A percentile compares a stretch with the other conserved stretches of the same genome.
phyloP scores from a whole-genome alignment of 352 stramenopile genomes.

The Pythium apleroticum region DNA sequence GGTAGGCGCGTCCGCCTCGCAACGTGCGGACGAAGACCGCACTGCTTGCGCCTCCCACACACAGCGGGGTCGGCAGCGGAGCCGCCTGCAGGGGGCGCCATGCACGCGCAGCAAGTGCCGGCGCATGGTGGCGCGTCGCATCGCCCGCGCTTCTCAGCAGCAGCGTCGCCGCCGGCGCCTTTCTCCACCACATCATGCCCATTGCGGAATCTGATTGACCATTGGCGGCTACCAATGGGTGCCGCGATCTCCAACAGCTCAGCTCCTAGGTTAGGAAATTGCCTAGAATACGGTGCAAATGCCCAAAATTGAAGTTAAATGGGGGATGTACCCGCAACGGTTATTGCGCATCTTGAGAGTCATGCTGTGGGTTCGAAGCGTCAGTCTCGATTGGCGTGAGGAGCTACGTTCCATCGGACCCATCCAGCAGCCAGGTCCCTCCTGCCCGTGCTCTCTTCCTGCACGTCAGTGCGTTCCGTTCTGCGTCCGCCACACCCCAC shows the following conservation, averaged over 20 bases:
- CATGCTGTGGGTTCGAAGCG: neutral
- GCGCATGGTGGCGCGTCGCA: neutral
- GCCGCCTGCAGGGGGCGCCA: neutral
- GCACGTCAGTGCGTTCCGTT: conserved; percentile 1
- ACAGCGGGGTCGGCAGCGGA: neutral
- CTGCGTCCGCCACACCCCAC: neutral
- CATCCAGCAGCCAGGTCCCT: no score
- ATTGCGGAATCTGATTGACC: conserved; percentile 17
- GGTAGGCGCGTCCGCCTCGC: conserved; percentile 11
- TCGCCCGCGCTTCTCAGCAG: conserved; percentile 1
- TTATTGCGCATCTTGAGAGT: conserved; percentile 1
- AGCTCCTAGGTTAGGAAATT: conserved; percentile 12
- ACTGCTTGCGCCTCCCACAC: neutral
- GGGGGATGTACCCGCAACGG: neutral
- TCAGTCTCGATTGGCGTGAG: conserved; percentile 1
- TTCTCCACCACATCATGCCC: conserved; percentile 23
- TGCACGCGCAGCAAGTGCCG: neutral
- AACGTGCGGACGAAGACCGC: conserved; percentile 21
- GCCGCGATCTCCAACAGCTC: conserved; percentile 10
- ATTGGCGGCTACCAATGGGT: conserved; percentile 19
- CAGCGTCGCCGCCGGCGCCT: conserved; percentile 1
- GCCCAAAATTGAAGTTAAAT: neutral
- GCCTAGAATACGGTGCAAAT: neutral
- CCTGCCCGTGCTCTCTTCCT: neutral
- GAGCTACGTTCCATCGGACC: neutral